Conservation (phyloP, 495 filamentous ascomycete genomes). For the Penicillium argentinense region DNA sequence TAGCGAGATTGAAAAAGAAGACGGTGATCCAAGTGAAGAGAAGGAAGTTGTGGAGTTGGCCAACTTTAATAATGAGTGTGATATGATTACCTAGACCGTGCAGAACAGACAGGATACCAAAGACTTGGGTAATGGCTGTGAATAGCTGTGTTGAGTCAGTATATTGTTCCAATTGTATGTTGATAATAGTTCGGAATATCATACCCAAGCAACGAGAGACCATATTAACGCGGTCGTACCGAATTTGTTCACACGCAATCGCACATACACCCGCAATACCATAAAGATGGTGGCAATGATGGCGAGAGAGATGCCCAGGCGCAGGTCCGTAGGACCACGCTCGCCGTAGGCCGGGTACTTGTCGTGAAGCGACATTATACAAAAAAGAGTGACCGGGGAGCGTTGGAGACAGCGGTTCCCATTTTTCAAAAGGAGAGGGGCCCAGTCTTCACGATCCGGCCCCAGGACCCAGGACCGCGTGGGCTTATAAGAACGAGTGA, state of each 20-base stretch:
- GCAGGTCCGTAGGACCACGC: slow-evolving; percentile 16
- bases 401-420: slow-evolving; percentile 4
- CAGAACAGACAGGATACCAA: slow-evolving; percentile 17
- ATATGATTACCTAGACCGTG: slow-evolving; percentile 26
- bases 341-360: slow-evolving; percentile 21
- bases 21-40: slow-evolving; percentile 23
- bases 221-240: slow-evolving; percentile 18
- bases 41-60: slow-evolving; percentile 19
- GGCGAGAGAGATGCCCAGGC: slow-evolving; percentile 14
- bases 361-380: slow-evolving; percentile 17
- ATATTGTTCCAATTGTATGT: background rate
- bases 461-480: too few species aligned
- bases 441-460: too few species aligned
- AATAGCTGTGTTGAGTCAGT: slow-evolving; percentile 9
- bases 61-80: slow-evolving; percentile 13
- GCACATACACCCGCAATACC: slow-evolving; percentile 19
- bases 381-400: slow-evolving; percentile 14
- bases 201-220: slow-evolving; percentile 20
- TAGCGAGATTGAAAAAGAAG: slow-evolving; percentile 23
- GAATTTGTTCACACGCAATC: slow-evolving; percentile 21
- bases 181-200: background rate
- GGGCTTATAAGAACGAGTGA: background rate
- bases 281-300: slow-evolving; percentile 21
- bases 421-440: slow-evolving; percentile 1
- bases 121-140: slow-evolving; percentile 18